Evolutionary conservation across 1,284 basidiomycete species (phyloP).

Genomic region (Malassezia yamatoensis): DNA sequence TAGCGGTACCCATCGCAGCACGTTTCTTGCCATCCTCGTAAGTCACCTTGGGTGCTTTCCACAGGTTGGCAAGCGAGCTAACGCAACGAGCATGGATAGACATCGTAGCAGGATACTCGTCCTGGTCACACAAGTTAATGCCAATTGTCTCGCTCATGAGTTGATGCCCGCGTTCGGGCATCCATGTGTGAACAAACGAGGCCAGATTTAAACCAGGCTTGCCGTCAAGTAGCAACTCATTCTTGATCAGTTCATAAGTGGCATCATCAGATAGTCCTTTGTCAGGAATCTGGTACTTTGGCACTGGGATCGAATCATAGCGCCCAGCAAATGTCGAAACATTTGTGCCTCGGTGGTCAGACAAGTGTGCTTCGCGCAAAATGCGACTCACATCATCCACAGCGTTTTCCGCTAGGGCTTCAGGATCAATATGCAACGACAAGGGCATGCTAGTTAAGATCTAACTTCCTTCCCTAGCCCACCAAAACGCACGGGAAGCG

Average conservation of each 20-base stretch:
- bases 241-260: slow-evolving; percentile 60
- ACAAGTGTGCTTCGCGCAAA: slow-evolving; percentile 20
- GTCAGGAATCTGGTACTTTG: slow-evolving; percentile 50
- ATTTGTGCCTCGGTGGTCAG: slow-evolving; percentile 8
- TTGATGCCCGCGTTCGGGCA: slow-evolving; percentile 51
- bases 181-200: slow-evolving; percentile 53
- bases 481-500: background rate
- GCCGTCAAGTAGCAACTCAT: slow-evolving; percentile 60
- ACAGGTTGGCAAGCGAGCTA: slow-evolving; percentile 79
- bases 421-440: slow-evolving; percentile 39
- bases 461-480: background rate
- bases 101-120: slow-evolving; percentile 65
- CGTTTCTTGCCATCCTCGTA: slow-evolving; percentile 25
- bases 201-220: slow-evolving; percentile 72
- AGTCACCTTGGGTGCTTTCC: slow-evolving; percentile 58
- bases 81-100: slow-evolving; percentile 51
- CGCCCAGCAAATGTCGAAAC: slow-evolving; percentile 29
- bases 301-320: slow-evolving; percentile 39
- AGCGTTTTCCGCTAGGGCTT: slow-evolving; percentile 31
- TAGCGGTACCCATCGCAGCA: slow-evolving; percentile 58
- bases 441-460: slow-evolving; percentile 27
- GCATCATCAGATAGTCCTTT: slow-evolving; percentile 49
- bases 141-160: slow-evolving; percentile 57
- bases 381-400: slow-evolving; percentile 32
- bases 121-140: slow-evolving; percentile 67